Evolutionary conservation across 108 stramenopile genomes (phyloP).

Genomic region (Chaetoceros muelleri): DNA sequence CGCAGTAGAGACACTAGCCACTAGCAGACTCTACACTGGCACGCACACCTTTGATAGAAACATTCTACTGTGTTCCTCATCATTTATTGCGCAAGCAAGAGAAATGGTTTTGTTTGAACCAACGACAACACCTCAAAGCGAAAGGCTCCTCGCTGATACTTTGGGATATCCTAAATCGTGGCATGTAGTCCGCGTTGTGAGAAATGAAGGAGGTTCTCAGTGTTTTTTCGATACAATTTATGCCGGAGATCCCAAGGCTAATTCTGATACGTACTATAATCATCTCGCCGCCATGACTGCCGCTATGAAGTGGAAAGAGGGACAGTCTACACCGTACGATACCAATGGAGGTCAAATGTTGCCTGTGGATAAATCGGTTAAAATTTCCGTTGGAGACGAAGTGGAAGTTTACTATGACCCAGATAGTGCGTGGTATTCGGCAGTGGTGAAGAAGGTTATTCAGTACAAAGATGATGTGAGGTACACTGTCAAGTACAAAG

Average conservation of each 20-base stretch:
- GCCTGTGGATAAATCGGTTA: neutral
- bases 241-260: constrained; percentile 1
- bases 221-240: neutral
- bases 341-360: neutral
- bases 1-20: too few relatives aligned
- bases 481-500: neutral
- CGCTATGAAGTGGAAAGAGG: neutral
- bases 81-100: too few relatives aligned
- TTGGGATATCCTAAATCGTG: neutral
- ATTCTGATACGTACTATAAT: constrained; percentile 1
- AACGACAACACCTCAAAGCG: neutral
- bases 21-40: too few relatives aligned
- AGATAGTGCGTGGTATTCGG: neutral
- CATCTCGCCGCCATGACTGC: neutral
- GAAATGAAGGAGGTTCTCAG: neutral
- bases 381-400: neutral
- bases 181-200: neutral
- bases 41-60: too few relatives aligned
- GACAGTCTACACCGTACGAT: constrained; percentile 3
- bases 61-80: too few relatives aligned
- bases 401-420: neutral
- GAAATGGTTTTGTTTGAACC: neutral
- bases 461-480: neutral
- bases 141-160: neutral
- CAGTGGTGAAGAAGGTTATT: neutral